phyloP scores from a whole-genome alignment of 2,329 filamentous ascomycete genomes.

The Penicillium sp. region DNA sequence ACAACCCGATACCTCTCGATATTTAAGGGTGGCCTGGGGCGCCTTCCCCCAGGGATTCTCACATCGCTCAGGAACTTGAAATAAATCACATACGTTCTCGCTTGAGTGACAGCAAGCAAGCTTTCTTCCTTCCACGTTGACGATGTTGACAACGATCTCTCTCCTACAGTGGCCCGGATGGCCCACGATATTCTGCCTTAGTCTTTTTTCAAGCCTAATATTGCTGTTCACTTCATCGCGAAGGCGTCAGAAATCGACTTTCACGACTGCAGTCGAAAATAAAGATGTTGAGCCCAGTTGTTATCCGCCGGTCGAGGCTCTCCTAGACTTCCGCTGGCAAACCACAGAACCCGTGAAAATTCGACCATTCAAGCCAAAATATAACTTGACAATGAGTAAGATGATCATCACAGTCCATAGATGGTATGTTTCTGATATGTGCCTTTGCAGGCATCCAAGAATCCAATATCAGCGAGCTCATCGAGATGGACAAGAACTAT shows the following conservation, averaged over 20 bases:
- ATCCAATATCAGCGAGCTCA: conserved; percentile 14
- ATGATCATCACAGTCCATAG: background rate
- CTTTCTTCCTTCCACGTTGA: background rate
- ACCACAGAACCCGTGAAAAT: conserved; percentile 15
- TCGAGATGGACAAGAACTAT: conserved; percentile 25
- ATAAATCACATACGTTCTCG: no score
- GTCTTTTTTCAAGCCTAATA: background rate
- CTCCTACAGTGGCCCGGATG: conserved; percentile 2
- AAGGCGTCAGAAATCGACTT: background rate
- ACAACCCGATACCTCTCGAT: background rate
- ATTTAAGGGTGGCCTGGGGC: background rate
- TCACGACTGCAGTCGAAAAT: background rate
- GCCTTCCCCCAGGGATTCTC: background rate
- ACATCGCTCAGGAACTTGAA: no score
- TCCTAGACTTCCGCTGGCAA: conserved; percentile 19
- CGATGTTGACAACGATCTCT: no score
- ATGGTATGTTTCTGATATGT: background rate
- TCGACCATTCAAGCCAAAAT: conserved; percentile 23
- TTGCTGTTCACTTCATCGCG: background rate
- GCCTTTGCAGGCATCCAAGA: conserved; percentile 15
- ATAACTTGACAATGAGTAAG: conserved; percentile 22
- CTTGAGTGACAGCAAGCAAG: background rate
- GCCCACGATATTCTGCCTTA: background rate
- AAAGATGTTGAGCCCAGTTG: conserved; percentile 1
- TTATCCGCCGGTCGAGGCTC: conserved; percentile 15